Evolutionary conservation across 441 rosid genomes (phyloP), one percentile per base, ranked within the genome.

Genomic region (Gossypium schwendimanii): DNA sequence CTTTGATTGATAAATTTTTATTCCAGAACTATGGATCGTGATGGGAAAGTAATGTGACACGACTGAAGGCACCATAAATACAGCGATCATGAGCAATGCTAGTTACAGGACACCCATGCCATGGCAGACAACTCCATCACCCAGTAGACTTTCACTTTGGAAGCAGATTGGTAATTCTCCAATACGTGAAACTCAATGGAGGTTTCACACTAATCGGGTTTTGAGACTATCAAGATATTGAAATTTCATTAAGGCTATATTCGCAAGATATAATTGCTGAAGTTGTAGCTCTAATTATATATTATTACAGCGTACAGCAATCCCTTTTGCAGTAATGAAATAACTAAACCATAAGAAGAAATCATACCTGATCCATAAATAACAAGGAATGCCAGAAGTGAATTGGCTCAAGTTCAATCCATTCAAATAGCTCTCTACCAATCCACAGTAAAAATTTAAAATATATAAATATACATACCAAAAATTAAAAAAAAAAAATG

Each of bases 301-400:
- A 67, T 39, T 9, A 24, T 52, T 52, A 31, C 6, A 52, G 71
- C 26, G 8, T 68, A 50, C n/a, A 68, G 15, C 9, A 33, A 50
- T 52, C 17, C 2, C 18, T 26, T 52, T 9, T 28, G 47, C 71
- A 5, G 47, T 33, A 73, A 63, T 21, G 2, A 21, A 52, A 52
- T 33, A 11, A 63, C 33, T 26, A 8, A 20, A 54, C 21, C 39
- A 36, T 57, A 57, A 20, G 10, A 76, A 60, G 71, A 73, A 53
- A 12, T 23, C 85, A 69, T 81, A 94, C 99, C 98, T 91, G 92
- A 80, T 95, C 98, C 99, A 92, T 95, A 81, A 91, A 95, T 75
- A 93, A 98, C 79, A 95, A 84, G 23, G 96, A 88, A 81, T 91
- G 89, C 99, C 98, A 91, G 81, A 84, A 92, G 80, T 87, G 88